These are phyloP conservation scores for Leccinum obscurum DNA, from an alignment of 768 basidiomycete genomes.

Conservation along the genomic window DNA sequence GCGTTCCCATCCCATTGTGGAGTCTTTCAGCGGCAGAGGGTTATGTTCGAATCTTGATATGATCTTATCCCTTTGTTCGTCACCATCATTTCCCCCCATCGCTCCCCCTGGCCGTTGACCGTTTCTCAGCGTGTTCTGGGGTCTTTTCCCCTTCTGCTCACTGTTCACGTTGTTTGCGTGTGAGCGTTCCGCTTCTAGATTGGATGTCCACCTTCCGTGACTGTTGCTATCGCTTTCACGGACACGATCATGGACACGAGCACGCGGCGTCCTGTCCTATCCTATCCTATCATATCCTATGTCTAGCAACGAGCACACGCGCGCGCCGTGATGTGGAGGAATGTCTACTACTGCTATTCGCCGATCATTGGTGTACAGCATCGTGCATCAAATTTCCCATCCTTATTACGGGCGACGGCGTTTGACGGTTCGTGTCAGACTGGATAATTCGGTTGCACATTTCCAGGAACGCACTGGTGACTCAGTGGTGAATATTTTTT, in stretches of 20 bases:
- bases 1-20: not conserved
- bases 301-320: not conserved
- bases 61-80: not conserved
- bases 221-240: not conserved
- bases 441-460: not conserved
- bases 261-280: not conserved
- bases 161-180: slow-evolving; percentile 1
- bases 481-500: not conserved
- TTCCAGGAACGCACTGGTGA: not conserved
- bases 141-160: not conserved
- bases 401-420: not conserved
- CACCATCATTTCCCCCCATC: not conserved
- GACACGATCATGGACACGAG: no score
- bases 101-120: not conserved
- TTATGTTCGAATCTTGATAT: not conserved
- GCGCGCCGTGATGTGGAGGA: not conserved
- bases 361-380: not conserved
- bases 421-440: not conserved
- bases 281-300: not conserved
- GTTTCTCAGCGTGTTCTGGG: not conserved
- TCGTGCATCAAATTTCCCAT: not conserved
- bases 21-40: not conserved
- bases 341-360: not conserved
- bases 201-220: not conserved
- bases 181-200: not conserved